Base-by-base conservation (phyloP, 225 moss, liverwort and hornwort genomes). In the Asterella californica region DNA sequence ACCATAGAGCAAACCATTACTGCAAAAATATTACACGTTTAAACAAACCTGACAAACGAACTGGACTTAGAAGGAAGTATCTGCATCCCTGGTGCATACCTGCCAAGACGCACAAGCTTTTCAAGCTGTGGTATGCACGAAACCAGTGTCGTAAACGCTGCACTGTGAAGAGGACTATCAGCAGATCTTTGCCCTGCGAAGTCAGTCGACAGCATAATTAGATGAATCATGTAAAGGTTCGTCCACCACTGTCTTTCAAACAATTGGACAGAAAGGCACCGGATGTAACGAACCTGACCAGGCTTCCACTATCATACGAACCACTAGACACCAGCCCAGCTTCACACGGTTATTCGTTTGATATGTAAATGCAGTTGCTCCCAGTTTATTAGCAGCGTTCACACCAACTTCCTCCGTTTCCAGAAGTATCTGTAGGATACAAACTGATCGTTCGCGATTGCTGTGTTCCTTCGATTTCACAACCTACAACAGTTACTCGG, bases 311-410 rank as follows among this genome's bases (percentile, higher is more conserved):
- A 99, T 64, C 77, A 93, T 95, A 42, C 95, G 93, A 74, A 95
- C 84, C 65, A 95, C 89, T 69, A 99, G 72, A 85, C 99, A 95
- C 92, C 95, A 93, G 54, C 99, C 95, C 60, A 99, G 79, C 85
- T 88, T 89, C 66, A 95, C 88, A 77, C 93, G 89, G 82, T 92
- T 91, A 74, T 89, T 87, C 77, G 64, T 78, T 84, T 86, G 85
- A 12, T 74, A 75, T 61, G 73, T 83, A 64, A 77, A 81, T 76
- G 83, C 81, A 52, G 95, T 80, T 18, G 78, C 75, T 52, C 84
- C 82, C 72, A 93, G 80, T 77, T 87, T 88, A 36, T 70, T 85
- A 52, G 90, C 91, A 79, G 91, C 53, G 54, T 75, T 79, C 76
- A 80, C 76, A 67, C 83, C 73, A 70, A 88, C 64, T 29, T 88